Evolutionary conservation across 2,329 filamentous ascomycete species (phyloP).

Genomic region (Fulvia fulva): DNA sequence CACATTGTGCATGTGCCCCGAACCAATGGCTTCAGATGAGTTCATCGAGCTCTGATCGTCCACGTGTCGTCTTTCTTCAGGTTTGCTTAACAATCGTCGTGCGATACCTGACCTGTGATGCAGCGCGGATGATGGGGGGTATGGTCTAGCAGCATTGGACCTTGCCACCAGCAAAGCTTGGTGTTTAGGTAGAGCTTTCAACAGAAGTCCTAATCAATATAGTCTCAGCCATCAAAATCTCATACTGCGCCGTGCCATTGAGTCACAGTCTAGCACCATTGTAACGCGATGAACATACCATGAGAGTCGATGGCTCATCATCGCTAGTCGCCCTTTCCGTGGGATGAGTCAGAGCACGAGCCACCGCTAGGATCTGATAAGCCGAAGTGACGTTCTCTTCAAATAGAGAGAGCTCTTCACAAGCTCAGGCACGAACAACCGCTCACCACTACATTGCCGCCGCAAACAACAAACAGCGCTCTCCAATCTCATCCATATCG

Average conservation of each 20-base stretch:
- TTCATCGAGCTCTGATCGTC: not conserved
- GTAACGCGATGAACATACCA: not conserved
- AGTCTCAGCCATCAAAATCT: not conserved
- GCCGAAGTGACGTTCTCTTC: not conserved
- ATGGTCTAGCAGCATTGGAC: not conserved
- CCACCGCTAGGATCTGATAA: not conserved
- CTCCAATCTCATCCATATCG: not conserved
- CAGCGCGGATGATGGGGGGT: not conserved
- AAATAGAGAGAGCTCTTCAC: not conserved
- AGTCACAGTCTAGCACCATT: not conserved
- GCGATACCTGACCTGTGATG: not conserved
- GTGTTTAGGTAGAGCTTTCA: too few relatives aligned
- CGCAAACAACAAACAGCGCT: not conserved
- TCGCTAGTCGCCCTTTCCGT: not conserved
- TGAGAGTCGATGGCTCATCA: not conserved
- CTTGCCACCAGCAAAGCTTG: not conserved
- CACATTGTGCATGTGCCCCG: not conserved
- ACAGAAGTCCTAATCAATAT: too few relatives aligned
- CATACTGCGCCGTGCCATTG: not conserved
- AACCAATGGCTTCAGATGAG: not conserved
- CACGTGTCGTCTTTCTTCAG: not conserved
- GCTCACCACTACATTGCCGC: not conserved
- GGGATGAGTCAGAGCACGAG: not conserved
- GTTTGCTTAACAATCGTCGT: not conserved
- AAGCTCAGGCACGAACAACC: constrained; percentile 1